Evolutionary conservation across 108 stramenopile genomes (phyloP), one percentile per base, ranked within the genome.

Genomic region (Nitzschia sp.): DNA sequence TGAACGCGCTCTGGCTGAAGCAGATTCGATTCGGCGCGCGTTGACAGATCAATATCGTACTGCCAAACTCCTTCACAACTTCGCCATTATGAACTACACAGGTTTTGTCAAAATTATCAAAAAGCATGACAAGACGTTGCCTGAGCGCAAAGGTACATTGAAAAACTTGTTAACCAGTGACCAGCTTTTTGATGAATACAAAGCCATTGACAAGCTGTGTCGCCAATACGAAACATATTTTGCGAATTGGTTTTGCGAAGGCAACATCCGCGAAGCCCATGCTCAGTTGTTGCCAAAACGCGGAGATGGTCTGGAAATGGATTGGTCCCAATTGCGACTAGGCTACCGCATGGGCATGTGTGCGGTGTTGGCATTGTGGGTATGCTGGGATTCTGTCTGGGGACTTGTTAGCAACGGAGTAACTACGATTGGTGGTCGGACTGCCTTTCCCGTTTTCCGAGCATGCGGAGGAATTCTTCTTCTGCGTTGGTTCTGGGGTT

Each of bases 401-500:
- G 92, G 92, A 53, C 56, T 82, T 52, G 73, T 87, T 42, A 54
- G 57, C 15, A 61, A 84, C 10, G 84, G 82, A n/a, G 41, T 83
- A 24, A 67, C 80, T 9, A 89, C 90, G 3, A 94, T 96, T 58
- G 91, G 91, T 22, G 88, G 83, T 41, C 78, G 88, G 51, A 64
- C 88, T 9, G 95, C 92, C 38, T 96, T 94, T 75, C 90, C 92
- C 12, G 91, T 96, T 11, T 96, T 94, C 70, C 84, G 96, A 14
- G 96, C 80, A 12, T 90, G 91, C 58, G 93, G 91, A 56, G 96
- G 93, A 43, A 55, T 97, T 34, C 65, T 97, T 41, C 69, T 89
- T 17, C 72, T 93, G 71, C 93, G 94, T 71, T 97, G 96, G 96
- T 92, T 83, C 69, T 97, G 96, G 96, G 96, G 94, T 8, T 52